Evolutionary conservation across 768 basidiomycete species (phyloP).

Genomic region (Dioszegia crocea): DNA sequence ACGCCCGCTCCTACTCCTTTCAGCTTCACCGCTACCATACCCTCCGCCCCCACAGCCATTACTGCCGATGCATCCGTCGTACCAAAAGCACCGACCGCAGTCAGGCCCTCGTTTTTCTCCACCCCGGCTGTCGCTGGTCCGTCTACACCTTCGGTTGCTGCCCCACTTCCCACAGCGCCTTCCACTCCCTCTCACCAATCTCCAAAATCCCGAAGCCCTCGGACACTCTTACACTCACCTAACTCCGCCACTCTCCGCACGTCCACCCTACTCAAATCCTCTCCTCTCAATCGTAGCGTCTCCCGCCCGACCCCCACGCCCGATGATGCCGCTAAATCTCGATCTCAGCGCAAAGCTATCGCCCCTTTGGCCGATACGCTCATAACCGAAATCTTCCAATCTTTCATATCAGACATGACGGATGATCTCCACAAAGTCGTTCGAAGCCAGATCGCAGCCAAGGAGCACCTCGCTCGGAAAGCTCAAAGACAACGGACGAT

Average conservation of each 20-base stretch:
- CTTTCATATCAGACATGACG: constrained; percentile 13
- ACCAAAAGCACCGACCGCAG: background rate
- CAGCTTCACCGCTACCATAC: background rate
- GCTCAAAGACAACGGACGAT: constrained; percentile 16
- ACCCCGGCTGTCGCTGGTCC: constrained; percentile 1
- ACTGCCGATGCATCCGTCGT: background rate
- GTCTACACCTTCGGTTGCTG: background rate
- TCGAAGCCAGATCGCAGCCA: constrained; percentile 23
- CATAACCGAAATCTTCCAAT: constrained; percentile 20
- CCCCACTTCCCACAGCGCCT: background rate
- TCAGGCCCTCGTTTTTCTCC: constrained; percentile 1
- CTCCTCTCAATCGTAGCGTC: background rate
- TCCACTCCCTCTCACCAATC: background rate
- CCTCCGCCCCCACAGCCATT: background rate
- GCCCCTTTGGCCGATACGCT: constrained; percentile 12
- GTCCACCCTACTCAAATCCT: background rate
- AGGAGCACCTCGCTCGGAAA: constrained; percentile 14
- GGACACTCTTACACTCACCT: background rate
- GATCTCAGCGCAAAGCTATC: constrained; percentile 6
- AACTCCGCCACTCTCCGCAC: too few relatives aligned
- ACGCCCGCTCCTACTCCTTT: background rate
- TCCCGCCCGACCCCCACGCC: background rate
- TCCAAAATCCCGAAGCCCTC: background rate
- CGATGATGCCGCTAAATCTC: background rate
- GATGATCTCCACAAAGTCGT: constrained; percentile 15